phyloP scores from a whole-genome alignment of 2,329 filamentous ascomycete species.

The Diplodia intermedia region DNA sequence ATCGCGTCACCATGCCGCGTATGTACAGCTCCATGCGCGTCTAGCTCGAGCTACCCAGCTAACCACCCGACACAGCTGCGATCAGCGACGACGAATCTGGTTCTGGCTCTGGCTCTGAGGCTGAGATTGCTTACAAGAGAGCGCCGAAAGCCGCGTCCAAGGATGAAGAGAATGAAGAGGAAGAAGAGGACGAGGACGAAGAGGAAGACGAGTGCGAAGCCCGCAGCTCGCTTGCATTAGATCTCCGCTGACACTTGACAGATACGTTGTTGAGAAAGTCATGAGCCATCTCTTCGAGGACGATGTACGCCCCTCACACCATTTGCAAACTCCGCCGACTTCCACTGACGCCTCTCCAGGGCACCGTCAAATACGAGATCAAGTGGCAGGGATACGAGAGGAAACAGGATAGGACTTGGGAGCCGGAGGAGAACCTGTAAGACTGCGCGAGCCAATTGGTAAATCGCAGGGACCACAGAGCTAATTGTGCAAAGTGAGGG shows the following conservation, averaged over 20 bases:
- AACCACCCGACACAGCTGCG: constrained; percentile 41
- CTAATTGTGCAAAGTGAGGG: constrained; percentile 40
- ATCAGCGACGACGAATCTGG: constrained; percentile 49
- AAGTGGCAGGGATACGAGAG: constrained; percentile 83
- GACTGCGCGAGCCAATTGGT: constrained; percentile 35
- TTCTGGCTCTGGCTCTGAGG: constrained; percentile 41
- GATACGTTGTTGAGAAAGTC: constrained; percentile 78
- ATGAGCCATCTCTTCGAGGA: constrained; percentile 67
- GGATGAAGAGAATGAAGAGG: constrained; percentile 34
- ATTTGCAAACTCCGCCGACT: constrained; percentile 25
- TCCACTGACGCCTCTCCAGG: constrained; percentile 46
- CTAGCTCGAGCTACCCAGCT: constrained; percentile 2
- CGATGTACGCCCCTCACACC: constrained; percentile 29
- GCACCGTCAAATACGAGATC: constrained; percentile 68
- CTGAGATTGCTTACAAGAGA: constrained; percentile 40
- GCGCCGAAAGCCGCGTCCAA: constrained; percentile 36
- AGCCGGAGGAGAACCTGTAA: constrained; percentile 75
- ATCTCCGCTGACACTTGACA: constrained; percentile 47
- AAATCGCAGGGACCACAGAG: background rate
- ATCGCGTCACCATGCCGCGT: constrained; percentile 39
- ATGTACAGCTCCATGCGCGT: constrained; percentile 30
- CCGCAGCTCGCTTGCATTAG: constrained; percentile 2
- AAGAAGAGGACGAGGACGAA: constrained; percentile 41
- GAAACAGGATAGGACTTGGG: constrained; percentile 76
- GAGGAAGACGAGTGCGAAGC: constrained; percentile 54